phyloP scores from a whole-genome alignment of 129 eudicot genomes.

The Flaveria linearis region DNA sequence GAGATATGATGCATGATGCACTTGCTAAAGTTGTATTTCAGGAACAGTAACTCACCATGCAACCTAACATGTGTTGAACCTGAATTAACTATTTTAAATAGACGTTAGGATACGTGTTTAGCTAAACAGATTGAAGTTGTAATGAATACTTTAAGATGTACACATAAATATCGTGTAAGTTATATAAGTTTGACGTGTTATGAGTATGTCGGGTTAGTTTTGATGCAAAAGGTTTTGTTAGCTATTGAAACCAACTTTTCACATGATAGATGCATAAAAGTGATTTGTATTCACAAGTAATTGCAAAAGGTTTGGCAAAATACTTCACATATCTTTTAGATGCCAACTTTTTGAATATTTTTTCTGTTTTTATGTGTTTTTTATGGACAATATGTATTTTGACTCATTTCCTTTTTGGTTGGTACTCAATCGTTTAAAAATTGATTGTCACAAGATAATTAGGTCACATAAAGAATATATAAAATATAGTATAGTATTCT shows the following conservation, averaged over 20 bases:
- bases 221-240: conserved; percentile 29
- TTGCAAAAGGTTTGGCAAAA: conserved; percentile 45
- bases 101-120: background rate
- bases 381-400: conserved; percentile 23
- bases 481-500: background rate
- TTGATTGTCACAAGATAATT: conserved; percentile 7
- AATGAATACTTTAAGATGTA: background rate
- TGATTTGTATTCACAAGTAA: conserved; percentile 36
- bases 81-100: background rate
- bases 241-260: conserved; percentile 37
- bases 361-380: conserved; percentile 42
- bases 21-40: conserved; percentile 20
- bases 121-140: too few species aligned
- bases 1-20: conserved; percentile 29
- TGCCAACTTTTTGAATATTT: conserved; percentile 46
- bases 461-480: background rate
- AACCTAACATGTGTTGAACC: conserved; percentile 10
- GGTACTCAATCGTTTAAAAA: background rate
- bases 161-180: too few species aligned
- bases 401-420: conserved; percentile 37
- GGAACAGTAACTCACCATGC: conserved; percentile 22
- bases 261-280: conserved; percentile 36
- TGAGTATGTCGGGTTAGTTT: conserved; percentile 16
- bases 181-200: too few species aligned
- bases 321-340: conserved; percentile 42